Evolutionary conservation across 129 eudicot species (phyloP), one percentile per base, ranked within the genome.

Genomic region (Glebionis coronaria): DNA sequence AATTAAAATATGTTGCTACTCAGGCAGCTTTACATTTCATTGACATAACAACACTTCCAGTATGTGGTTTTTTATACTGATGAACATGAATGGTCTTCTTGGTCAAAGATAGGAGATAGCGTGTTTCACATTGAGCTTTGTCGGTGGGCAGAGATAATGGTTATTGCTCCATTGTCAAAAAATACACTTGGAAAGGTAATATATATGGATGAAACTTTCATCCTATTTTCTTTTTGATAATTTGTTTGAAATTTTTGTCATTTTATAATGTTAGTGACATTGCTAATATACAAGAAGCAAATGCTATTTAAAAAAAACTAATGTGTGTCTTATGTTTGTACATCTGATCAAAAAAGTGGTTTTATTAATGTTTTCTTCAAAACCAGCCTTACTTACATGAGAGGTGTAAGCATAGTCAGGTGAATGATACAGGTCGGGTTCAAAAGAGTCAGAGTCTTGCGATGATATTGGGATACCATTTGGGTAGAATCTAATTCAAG

Each of bases 121-220:
- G 97, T 91, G 66, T 88, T 91, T 35, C 97, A 91, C 79, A 88
- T 88, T 56, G 96, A 88, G 84, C 85, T 91, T 14, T 82, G 97
- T 8, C 76, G 81, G 44, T 91, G 97, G 96, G 97, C 97, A 64
- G 97, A 88, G 76, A 82, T 91, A 35, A 83, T 91, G 97, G 91
- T 91, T 14, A 91, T 91, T 59, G 96, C 97, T 42, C 97, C 97
- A 4, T 75, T 91, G 45, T 91, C 96, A 21, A 96, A 96, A 54
- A 91, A 91, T 77, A 91, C 97, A 9, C 94, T 88, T 56, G 97
- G 85, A 63, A 88, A 91, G 94, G 97, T 91, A 72, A 63, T 28
- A 27, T n/a, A n/a, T 52, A 29, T 31, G 1, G 44, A 66, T 20
- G 42, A 7, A 8, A 57, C 8, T 45, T 12, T 0, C 31, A 25